phyloP scores from a whole-genome alignment of 2,329 filamentous ascomycete genomes.

The Fusarium piperis region DNA sequence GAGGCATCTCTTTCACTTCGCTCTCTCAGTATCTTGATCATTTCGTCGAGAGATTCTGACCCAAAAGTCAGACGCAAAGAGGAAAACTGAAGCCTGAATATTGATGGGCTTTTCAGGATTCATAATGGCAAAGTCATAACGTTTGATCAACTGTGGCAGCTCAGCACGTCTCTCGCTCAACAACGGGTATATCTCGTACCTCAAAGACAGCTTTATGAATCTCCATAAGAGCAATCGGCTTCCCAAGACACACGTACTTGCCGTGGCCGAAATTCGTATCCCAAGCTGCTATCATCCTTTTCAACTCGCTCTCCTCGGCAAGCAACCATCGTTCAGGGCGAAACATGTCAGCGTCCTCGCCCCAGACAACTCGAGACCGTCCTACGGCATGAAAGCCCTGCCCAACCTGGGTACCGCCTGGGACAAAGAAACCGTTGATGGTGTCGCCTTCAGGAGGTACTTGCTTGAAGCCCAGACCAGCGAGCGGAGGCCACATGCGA shows the following conservation, averaged over 20 bases:
- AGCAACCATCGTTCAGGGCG: slow-evolving; percentile 65
- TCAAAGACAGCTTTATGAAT: slow-evolving; percentile 59
- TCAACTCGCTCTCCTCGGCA: slow-evolving; percentile 43
- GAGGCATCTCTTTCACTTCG: background rate
- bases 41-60: slow-evolving; percentile 42
- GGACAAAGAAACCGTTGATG: slow-evolving; percentile 61
- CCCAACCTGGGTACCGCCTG: slow-evolving; percentile 62
- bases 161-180: background rate
- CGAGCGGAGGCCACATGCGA: slow-evolving; percentile 65
- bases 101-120: slow-evolving; percentile 48
- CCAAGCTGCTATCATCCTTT: slow-evolving; percentile 48
- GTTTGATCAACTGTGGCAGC: slow-evolving; percentile 41
- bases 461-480: slow-evolving; percentile 62
- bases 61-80: slow-evolving; percentile 50
- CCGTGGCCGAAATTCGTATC: slow-evolving; percentile 59
- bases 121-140: slow-evolving; percentile 47
- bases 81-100: slow-evolving; percentile 46
- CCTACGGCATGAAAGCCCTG: slow-evolving; percentile 66
- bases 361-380: slow-evolving; percentile 59
- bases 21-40: background rate
- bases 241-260: slow-evolving; percentile 57
- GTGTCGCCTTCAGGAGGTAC: slow-evolving; percentile 62
- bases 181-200: slow-evolving; percentile 43
- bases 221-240: slow-evolving; percentile 59
- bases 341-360: slow-evolving; percentile 61